phyloP scores from a whole-genome alignment of 116 monocot genomes.

The Trichopus zeylanicus region DNA sequence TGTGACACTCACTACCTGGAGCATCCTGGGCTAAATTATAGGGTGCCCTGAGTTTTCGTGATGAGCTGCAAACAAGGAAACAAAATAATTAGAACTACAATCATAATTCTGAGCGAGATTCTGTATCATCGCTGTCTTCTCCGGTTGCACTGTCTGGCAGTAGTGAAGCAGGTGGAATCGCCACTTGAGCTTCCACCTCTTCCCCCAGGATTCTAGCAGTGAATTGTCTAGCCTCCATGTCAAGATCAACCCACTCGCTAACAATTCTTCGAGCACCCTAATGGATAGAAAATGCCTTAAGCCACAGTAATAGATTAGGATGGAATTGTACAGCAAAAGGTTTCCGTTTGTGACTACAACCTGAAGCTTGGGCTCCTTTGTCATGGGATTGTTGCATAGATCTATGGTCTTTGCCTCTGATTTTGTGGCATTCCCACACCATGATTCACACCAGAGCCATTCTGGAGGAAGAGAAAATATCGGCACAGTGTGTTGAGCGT shows the following conservation, averaged over 20 bases:
- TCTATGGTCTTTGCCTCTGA: conserved; percentile 92
- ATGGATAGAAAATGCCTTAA: neutral
- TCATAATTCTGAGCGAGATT: conserved; percentile 46
- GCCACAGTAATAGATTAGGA: neutral
- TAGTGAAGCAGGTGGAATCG: conserved; percentile 6
- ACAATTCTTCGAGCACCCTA: conserved; percentile 94
- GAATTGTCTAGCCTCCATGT: conserved; percentile 58
- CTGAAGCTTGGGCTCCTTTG: conserved; percentile 98
- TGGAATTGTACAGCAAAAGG: neutral
- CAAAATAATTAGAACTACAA: too few species aligned
- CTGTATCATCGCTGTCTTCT: conserved; percentile 8
- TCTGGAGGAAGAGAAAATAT: conserved; percentile 98
- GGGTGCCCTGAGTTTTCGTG: too few species aligned
- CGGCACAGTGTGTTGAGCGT: conserved; percentile 92
- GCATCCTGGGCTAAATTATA: too few species aligned
- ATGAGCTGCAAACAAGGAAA: too few species aligned
- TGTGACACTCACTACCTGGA: too few species aligned
- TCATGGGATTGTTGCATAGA: conserved; percentile 98
- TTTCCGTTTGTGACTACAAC: conserved; percentile 11
- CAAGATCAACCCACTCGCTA: conserved; percentile 88
- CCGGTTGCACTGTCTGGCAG: conserved; percentile 8
- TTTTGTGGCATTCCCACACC: conserved; percentile 97
- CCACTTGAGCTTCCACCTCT: conserved; percentile 24
- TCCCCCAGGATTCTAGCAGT: conserved; percentile 62
- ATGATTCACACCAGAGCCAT: conserved; percentile 99